A percentile compares a stretch with the other conserved stretches of the same genome.
These are phyloP conservation scores for Ormosia emarginata DNA, from an alignment of 306 rosid species.

Conservation along the genomic window DNA sequence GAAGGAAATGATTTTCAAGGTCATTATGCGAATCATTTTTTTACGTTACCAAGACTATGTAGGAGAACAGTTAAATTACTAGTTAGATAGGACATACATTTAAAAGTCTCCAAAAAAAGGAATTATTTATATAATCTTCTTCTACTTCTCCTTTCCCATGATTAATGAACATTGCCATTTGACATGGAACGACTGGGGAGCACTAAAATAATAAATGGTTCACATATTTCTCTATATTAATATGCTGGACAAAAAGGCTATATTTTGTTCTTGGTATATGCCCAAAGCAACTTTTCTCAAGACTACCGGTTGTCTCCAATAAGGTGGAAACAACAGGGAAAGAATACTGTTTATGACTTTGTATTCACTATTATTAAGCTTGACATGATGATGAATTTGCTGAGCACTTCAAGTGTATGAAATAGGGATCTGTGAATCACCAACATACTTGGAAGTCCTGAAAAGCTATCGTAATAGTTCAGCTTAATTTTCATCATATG, in stretches of 20 bases:
- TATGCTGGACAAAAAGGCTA: not conserved
- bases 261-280: not conserved
- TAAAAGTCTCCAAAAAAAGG: not conserved
- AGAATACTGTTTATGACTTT: not conserved
- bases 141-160: not conserved
- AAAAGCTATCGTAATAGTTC: not conserved
- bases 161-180: not conserved
- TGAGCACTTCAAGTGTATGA: not conserved
- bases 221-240: not conserved
- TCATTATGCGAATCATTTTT: not conserved
- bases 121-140: not conserved
- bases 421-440: not conserved
- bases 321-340: constrained; percentile 9
- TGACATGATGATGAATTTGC: not conserved
- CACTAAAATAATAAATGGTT: not conserved
- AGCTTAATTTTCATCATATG: constrained; percentile 1
- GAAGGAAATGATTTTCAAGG: not conserved
- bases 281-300: not conserved
- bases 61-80: not conserved
- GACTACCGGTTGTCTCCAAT: constrained; percentile 14
- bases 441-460: constrained; percentile 17
- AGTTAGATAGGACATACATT: not conserved
- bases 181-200: not conserved
- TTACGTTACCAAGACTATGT: not conserved
- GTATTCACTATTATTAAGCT: not conserved